Base-by-base conservation (phyloP, 2,329 filamentous ascomycete species). In the Neopestalotiopsis rosae region DNA sequence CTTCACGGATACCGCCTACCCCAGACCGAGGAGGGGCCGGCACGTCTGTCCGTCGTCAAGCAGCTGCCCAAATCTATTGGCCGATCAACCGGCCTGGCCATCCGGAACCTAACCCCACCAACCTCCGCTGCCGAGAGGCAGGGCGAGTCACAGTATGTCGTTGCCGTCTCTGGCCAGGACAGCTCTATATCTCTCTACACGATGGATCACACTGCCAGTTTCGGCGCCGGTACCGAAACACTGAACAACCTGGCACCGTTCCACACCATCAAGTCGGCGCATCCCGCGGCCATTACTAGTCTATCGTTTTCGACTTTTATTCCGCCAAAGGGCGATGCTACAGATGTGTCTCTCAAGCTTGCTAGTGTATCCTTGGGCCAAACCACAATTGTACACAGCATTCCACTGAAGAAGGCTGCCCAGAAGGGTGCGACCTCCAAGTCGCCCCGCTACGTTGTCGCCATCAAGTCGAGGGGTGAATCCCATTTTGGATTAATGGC, bases 301-400 rank as follows among this genome's bases (percentile, higher is more conserved):
- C 76, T 91, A 13, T 82, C 85, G 10, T 89, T 91, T 75, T 90
- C 88, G 3, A 81, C 81, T 67, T 91, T 91, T 77, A 76, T 79
- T 28, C 82, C 87, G 0, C 89, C 87, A 1, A 68, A 82, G 65
- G 79, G 87, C n/a, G 83, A 81, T 3, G 77, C 83, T 74, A 76
- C 79, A 49, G 84, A 88, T 17, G 87, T 90, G 74, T 89, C 89
- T 75, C 83, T 97, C 73, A 93, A 93, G 74, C 88, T 97, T 3
- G 94, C 93, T 38, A 95, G 92, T 61, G 92, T 94, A 56, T 94
- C 92, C 63, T 90, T 97, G 74, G 91, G 90, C 70, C 95, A 94
- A 78, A 93, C 90, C 0, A 89, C 94, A 56, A 89, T 92, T 38
- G 90, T 97, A 32, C 93, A 97, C 79, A 92, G 89, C 52, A 90